Evolutionary conservation across 169 alveolate genomes (phyloP).

Genomic region (Toxoplasma gondii): DNA sequence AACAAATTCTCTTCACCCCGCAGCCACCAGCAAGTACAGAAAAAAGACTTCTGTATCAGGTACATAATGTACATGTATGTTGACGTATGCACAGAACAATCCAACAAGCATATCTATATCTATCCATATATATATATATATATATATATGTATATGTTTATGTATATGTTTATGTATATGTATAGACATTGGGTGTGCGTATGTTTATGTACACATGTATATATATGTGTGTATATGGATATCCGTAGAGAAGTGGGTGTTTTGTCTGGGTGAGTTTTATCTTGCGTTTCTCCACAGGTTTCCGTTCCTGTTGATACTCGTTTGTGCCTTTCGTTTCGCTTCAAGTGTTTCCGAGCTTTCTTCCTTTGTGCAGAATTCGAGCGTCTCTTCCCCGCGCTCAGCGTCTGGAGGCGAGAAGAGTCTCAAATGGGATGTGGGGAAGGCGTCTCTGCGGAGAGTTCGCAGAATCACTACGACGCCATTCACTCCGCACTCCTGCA

Average conservation of each 20-base stretch:
- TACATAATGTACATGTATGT: neutral
- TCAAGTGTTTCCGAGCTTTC: too few relatives aligned
- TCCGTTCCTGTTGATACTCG: too few relatives aligned
- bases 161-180: too few relatives aligned
- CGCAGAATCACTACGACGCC: conserved; percentile 4
- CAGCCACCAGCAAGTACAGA: too few relatives aligned
- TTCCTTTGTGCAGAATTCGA: conserved; percentile 26
- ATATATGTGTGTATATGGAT: too few relatives aligned
- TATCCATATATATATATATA: neutral
- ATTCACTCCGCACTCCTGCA: neutral
- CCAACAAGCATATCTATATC: neutral
- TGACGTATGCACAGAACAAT: neutral
- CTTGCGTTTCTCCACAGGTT: too few relatives aligned
- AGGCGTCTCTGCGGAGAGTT: neutral
- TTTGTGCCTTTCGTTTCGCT: too few relatives aligned
- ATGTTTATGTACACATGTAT: too few relatives aligned
- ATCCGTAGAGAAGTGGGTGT: too few relatives aligned
- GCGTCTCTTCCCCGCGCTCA: conserved; percentile 51
- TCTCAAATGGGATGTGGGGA: neutral
- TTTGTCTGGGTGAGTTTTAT: too few relatives aligned
- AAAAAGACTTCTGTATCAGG: too few relatives aligned
- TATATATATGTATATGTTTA: neutral
- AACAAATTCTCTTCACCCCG: neutral
- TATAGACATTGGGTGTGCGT: neutral
- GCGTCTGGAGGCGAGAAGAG: conserved; percentile 23